Conservation (phyloP, 2,329 filamentous ascomycete genomes). For the Elsinoe fawcettii region DNA sequence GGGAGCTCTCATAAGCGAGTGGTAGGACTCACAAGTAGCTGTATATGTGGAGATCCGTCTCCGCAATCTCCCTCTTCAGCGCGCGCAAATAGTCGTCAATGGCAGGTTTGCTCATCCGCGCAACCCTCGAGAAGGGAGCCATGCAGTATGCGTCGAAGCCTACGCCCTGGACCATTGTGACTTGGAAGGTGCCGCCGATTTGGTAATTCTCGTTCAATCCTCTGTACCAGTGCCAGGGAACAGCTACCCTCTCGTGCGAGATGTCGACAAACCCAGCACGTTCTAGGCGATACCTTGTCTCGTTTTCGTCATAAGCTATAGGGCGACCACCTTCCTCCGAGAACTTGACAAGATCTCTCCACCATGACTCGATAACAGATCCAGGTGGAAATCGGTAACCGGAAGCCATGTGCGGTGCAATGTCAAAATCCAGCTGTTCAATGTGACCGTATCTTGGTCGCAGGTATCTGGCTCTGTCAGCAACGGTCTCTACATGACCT, state of each 20-base stretch:
- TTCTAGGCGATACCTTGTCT: conserved; percentile 53
- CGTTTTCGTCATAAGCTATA: conserved; percentile 54
- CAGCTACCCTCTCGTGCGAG: conserved; percentile 57
- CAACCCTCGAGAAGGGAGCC: conserved; percentile 42
- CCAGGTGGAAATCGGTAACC: conserved; percentile 47
- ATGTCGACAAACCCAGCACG: conserved; percentile 74
- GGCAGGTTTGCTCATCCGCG: conserved; percentile 47
- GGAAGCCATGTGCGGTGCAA: conserved; percentile 64
- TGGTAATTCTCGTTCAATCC: conserved; percentile 56
- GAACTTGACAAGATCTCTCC: conserved; percentile 61
- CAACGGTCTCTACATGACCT: neutral
- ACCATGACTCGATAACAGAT: conserved; percentile 52
- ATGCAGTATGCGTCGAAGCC: conserved; percentile 61
- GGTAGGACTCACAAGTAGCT: conserved; percentile 6
- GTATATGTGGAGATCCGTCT: neutral
- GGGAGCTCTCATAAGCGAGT: neutral
- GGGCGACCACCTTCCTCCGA: conserved; percentile 59
- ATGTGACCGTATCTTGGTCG: conserved; percentile 66
- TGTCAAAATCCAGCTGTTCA: conserved; percentile 87
- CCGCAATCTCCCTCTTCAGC: conserved; percentile 56
- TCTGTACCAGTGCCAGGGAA: conserved; percentile 70
- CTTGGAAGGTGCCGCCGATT: conserved; percentile 75
- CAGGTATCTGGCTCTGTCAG: conserved; percentile 52
- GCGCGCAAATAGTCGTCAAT: conserved; percentile 55
- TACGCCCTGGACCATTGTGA: conserved; percentile 62